Conservation (phyloP, 108 stramenopile genomes). For the Nitzschia inconspicua region DNA sequence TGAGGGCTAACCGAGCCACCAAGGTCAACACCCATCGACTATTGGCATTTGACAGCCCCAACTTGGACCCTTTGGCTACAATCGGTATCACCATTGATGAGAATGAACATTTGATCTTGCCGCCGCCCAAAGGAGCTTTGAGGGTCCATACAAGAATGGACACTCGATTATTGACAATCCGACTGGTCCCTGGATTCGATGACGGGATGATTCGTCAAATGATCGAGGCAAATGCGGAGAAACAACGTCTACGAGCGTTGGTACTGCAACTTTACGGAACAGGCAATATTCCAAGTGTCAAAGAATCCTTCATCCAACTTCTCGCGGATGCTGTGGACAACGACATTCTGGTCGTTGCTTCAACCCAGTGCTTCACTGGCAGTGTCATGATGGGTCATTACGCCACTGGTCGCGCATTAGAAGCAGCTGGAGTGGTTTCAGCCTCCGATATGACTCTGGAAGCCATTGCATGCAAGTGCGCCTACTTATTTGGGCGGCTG, state of each 20-base stretch:
- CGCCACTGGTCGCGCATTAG: slow-evolving; percentile 81
- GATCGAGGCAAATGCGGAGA: slow-evolving; percentile 44
- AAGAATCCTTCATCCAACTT: slow-evolving; percentile 67
- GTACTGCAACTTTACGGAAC: slow-evolving; percentile 96
- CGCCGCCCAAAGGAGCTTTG: slow-evolving; percentile 72
- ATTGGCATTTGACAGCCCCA: slow-evolving; percentile 93
- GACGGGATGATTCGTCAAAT: slow-evolving; percentile 67
- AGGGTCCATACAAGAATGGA: slow-evolving; percentile 89
- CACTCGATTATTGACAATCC: slow-evolving; percentile 78
- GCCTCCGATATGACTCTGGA: slow-evolving; percentile 97
- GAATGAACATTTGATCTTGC: slow-evolving; percentile 66
- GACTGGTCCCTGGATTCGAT: slow-evolving; percentile 93
- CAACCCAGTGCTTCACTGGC: slow-evolving; percentile 92
- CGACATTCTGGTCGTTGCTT: slow-evolving; percentile 88
- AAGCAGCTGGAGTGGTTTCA: slow-evolving; percentile 79
- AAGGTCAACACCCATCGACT: slow-evolving; percentile 87
- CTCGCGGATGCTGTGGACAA: slow-evolving; percentile 59
- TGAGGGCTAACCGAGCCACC: slow-evolving; percentile 86
- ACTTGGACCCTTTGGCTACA: slow-evolving; percentile 87
- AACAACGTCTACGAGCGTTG: slow-evolving; percentile 49
- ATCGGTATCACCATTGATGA: slow-evolving; percentile 86
- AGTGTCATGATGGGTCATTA: slow-evolving; percentile 88
- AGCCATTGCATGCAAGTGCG: slow-evolving; percentile 86
- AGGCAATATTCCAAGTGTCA: slow-evolving; percentile 86
- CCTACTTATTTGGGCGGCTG: slow-evolving; percentile 85